These are phyloP conservation scores for Pleurotus salmoneostramineus DNA, from an alignment of 768 basidiomycete genomes.

Conservation along the genomic window DNA sequence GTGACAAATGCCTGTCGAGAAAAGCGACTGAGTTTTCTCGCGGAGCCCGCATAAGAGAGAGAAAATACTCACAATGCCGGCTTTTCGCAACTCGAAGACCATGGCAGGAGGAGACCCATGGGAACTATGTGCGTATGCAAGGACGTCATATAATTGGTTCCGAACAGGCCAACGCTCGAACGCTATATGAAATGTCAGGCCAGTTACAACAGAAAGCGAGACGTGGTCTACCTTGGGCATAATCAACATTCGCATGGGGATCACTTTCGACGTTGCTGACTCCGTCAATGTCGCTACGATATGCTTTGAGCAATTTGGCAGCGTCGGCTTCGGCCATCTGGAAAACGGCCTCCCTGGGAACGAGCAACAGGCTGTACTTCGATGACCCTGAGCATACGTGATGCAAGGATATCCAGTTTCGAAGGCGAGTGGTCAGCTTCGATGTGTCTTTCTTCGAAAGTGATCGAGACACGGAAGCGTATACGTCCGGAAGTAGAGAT, in stretches of 20 bases:
- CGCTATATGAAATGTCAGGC: conserved; percentile 18
- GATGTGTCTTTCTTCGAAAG: conserved; percentile 38
- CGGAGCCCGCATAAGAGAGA: background rate
- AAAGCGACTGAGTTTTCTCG: background rate
- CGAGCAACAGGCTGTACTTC: conserved; percentile 51
- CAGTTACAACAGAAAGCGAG: conserved; percentile 3
- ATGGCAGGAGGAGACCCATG: conserved; percentile 53
- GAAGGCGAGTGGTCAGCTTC: conserved; percentile 30
- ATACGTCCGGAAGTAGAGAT: conserved; percentile 49
- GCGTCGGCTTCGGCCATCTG: conserved; percentile 44
- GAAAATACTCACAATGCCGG: conserved; percentile 51
- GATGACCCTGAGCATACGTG: conserved; percentile 60
- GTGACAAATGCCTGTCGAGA: conserved; percentile 54
- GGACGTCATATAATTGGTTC: conserved; percentile 63
- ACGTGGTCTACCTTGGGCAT: background rate
- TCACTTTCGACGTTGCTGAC: conserved; percentile 10
- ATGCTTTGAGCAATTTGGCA: conserved; percentile 45
- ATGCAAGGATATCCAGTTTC: conserved; percentile 55
- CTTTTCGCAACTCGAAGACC: conserved; percentile 49
- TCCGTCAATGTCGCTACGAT: conserved; percentile 34
- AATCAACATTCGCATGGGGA: background rate
- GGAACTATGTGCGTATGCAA: conserved; percentile 61
- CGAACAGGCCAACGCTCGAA: conserved; percentile 66
- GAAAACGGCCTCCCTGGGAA: conserved; percentile 59
- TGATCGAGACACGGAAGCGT: conserved; percentile 45